phyloP scores from a whole-genome alignment of 441 rosid species.

The Erodium moschatum region DNA sequence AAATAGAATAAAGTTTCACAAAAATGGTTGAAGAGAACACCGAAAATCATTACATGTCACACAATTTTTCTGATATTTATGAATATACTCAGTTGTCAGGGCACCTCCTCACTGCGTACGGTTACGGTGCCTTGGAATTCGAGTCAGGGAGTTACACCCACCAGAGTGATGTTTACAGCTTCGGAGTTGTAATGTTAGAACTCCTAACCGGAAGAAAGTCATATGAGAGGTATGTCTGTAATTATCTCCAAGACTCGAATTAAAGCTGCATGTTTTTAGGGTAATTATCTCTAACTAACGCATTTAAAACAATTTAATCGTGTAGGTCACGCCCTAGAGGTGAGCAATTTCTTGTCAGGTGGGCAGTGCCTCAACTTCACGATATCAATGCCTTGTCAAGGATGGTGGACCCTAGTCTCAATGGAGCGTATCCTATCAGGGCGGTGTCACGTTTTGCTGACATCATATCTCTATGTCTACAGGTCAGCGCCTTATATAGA shows the following conservation, averaged over 20 bases:
- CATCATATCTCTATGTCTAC: slow-evolving; percentile 79
- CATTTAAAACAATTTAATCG: slow-evolving; percentile 7
- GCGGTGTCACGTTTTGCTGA: slow-evolving; percentile 85
- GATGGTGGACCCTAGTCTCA: slow-evolving; percentile 89
- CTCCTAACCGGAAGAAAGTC: slow-evolving; percentile 86
- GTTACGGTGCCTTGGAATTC: slow-evolving; percentile 90
- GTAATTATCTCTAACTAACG: neutral
- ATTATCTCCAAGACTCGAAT: too few species aligned
- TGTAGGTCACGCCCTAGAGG: slow-evolving; percentile 60
- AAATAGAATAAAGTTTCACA: too few species aligned
- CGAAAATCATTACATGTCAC: too few species aligned
- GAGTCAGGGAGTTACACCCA: slow-evolving; percentile 76
- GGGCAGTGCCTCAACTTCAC: slow-evolving; percentile 68
- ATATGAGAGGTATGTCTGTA: slow-evolving; percentile 49
- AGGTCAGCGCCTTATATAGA: slow-evolving; percentile 33
- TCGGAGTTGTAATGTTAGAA: slow-evolving; percentile 94
- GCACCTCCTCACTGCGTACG: slow-evolving; percentile 59
- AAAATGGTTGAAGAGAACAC: too few species aligned
- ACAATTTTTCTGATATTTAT: slow-evolving; percentile 5
- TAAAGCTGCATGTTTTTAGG: neutral
- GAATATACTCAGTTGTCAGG: slow-evolving; percentile 62
- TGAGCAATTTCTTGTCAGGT: slow-evolving; percentile 83
- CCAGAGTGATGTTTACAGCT: slow-evolving; percentile 85
- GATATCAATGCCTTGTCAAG: slow-evolving; percentile 41
- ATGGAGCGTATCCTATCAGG: slow-evolving; percentile 68